Evolutionary conservation across 305 asterid genomes (phyloP).

Genomic region (Coffea humblotiana): DNA sequence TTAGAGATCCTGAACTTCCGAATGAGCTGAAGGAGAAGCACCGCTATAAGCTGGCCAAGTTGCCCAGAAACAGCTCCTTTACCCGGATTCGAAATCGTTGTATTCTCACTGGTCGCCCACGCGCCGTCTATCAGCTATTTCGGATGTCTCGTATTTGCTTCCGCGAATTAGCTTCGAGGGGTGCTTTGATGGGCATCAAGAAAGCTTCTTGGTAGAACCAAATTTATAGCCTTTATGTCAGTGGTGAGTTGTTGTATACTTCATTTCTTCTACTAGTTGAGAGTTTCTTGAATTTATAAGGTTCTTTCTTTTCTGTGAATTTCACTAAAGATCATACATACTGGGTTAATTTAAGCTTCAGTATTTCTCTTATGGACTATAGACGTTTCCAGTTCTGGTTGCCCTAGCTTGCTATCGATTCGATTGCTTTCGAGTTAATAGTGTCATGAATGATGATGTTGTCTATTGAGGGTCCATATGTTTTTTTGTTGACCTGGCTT

Average conservation of each 20-base stretch:
- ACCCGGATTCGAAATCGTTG: conserved; percentile 45
- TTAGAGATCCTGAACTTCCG: conserved; percentile 38
- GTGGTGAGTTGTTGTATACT: conserved; percentile 29
- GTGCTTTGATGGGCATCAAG: conserved; percentile 34
- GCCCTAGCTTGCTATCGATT: background rate
- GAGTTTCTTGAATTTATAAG: background rate
- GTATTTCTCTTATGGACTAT: too few relatives aligned
- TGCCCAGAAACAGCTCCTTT: conserved; percentile 49
- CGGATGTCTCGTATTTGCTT: conserved; percentile 40
- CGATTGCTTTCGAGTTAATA: background rate
- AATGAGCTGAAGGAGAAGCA: conserved; percentile 35
- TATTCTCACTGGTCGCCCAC: conserved; percentile 39
- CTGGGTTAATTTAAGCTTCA: background rate
- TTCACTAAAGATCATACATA: background rate
- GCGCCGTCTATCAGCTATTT: conserved; percentile 35
- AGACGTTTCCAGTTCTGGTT: too few relatives aligned
- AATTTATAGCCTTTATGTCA: conserved; percentile 33
- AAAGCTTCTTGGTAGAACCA: conserved; percentile 42
- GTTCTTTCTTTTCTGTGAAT: background rate
- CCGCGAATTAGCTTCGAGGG: conserved; percentile 29
- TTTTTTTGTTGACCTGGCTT: background rate
- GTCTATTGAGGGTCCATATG: background rate
- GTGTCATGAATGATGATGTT: background rate
- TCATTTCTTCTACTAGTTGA: too few relatives aligned
- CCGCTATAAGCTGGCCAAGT: conserved; percentile 42